Conservation (phyloP, 1,139 yeast species). For the Taphrina communis region DNA sequence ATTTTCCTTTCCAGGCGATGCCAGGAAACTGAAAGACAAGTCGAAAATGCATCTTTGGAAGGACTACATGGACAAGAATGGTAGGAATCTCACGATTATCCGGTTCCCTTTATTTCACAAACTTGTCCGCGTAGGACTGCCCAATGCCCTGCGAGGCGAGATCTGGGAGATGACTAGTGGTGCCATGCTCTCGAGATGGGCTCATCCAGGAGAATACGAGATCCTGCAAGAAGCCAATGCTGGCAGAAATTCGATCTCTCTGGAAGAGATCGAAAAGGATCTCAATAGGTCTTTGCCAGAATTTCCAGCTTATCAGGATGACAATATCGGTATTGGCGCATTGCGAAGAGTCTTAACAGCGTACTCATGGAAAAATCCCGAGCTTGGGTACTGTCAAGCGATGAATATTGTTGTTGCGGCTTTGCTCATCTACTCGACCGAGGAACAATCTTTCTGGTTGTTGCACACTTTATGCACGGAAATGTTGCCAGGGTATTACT, state of each 20-base stretch:
- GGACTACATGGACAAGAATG: constrained; percentile 81
- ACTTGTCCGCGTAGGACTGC: constrained; percentile 85
- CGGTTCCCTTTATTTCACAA: constrained; percentile 79
- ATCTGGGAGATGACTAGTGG: constrained; percentile 95
- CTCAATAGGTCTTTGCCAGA: constrained; percentile 93
- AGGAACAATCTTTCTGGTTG: constrained; percentile 98
- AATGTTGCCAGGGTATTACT: constrained; percentile 92
- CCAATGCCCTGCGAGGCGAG: constrained; percentile 91
- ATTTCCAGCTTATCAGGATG: constrained; percentile 87
- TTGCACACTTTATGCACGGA: constrained; percentile 80
- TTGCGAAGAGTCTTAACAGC: constrained; percentile 88
- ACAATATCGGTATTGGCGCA: constrained; percentile 76
- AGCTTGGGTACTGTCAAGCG: constrained; percentile 97
- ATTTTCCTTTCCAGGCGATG: constrained; percentile 80
- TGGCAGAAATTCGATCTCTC: constrained; percentile 75
- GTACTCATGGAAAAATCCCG: constrained; percentile 96
- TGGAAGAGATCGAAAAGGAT: constrained; percentile 96
- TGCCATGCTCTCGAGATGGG: constrained; percentile 74
- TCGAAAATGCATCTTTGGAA: constrained; percentile 92
- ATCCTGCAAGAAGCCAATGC: constrained; percentile 64
- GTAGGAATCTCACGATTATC: constrained; percentile 78
- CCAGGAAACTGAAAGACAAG: constrained; percentile 72
- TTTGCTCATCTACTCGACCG: constrained; percentile 80
- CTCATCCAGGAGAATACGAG: constrained; percentile 65
- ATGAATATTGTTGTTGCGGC: constrained; percentile 99